Conservation (phyloP, 2,329 filamentous ascomycete species). For the Zasmidium angulare region DNA sequence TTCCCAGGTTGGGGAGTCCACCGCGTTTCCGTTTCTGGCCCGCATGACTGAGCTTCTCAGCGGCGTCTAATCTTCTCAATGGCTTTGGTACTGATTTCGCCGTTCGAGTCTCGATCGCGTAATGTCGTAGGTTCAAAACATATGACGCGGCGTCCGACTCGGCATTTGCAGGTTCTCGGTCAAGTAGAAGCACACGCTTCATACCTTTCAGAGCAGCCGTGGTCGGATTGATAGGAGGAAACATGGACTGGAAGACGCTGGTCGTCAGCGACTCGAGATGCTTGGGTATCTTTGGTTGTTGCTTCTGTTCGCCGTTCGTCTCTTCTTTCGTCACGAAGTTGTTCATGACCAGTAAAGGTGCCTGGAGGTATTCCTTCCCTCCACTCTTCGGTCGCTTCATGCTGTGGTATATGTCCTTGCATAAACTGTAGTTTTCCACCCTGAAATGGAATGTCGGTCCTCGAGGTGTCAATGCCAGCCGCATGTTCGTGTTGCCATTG, state of each 20-base stretch:
- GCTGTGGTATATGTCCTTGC: slow-evolving; percentile 82
- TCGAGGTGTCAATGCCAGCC: slow-evolving; percentile 81
- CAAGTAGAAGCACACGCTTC: slow-evolving; percentile 82
- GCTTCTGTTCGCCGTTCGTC: slow-evolving; percentile 41
- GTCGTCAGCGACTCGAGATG: slow-evolving; percentile 92
- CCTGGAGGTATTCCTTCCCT: slow-evolving; percentile 76
- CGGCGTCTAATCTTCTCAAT: slow-evolving; percentile 78
- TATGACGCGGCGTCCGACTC: slow-evolving; percentile 50
- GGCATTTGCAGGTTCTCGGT: slow-evolving; percentile 63
- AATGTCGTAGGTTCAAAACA: slow-evolving; percentile 85
- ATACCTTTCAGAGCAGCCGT: slow-evolving; percentile 89
- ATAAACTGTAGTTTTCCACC: slow-evolving; percentile 90
- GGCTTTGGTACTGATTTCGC: slow-evolving; percentile 77
- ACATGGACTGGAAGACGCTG: slow-evolving; percentile 92
- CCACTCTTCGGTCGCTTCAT: slow-evolving; percentile 79
- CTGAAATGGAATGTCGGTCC: slow-evolving; percentile 93
- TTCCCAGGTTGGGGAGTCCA: slow-evolving; percentile 81
- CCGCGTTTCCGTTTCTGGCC: slow-evolving; percentile 44
- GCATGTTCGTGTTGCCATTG: slow-evolving; percentile 87
- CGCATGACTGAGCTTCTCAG: slow-evolving; percentile 68
- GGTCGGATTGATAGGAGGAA: slow-evolving; percentile 92
- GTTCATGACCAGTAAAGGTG: slow-evolving; percentile 97
- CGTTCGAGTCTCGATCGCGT: slow-evolving; percentile 87
- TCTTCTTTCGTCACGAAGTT: slow-evolving; percentile 70
- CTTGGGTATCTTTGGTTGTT: slow-evolving; percentile 65